A percentile compares a stretch with the other conserved stretches of the same genome.
phyloP scores from a whole-genome alignment of 2,329 filamentous ascomycete genomes.

The Nothopassalora personata region DNA sequence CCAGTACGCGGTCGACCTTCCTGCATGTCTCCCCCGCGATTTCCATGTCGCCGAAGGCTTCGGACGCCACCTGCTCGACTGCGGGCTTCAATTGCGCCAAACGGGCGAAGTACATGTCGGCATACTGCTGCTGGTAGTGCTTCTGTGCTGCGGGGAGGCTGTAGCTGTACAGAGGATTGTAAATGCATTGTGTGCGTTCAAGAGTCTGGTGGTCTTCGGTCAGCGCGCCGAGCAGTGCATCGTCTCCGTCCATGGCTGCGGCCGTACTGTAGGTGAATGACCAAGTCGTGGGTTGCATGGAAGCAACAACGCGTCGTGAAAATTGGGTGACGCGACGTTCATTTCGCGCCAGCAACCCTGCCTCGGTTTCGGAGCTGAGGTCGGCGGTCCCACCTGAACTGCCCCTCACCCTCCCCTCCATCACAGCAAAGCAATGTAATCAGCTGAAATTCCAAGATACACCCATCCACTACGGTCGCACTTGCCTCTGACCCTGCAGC shows the following conservation, averaged over 20 bases:
- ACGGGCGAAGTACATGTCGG: conserved; percentile 94
- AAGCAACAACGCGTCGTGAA: too few relatives aligned
- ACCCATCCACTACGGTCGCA: too few relatives aligned
- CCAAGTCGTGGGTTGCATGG: too few relatives aligned
- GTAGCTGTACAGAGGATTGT: conserved; percentile 73
- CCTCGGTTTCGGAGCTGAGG: too few relatives aligned
- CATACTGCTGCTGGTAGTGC: conserved; percentile 83
- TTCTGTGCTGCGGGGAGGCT: conserved; percentile 58
- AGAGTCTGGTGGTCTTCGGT: conserved; percentile 37
- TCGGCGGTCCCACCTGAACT: too few relatives aligned
- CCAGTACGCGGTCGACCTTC: conserved; percentile 80
- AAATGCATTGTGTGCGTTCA: conserved; percentile 55
- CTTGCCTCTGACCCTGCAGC: too few relatives aligned
- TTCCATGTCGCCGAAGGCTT: conserved; percentile 70
- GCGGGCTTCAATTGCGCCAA: conserved; percentile 80
- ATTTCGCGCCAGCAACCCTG: too few relatives aligned
- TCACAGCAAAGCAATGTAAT: too few relatives aligned
- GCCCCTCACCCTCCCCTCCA: too few relatives aligned
- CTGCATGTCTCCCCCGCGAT: conserved; percentile 71
- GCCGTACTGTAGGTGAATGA: too few relatives aligned
- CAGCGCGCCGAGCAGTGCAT: conserved; percentile 21
- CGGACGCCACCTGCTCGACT: conserved; percentile 67
- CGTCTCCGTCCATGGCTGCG: conserved; percentile 9
- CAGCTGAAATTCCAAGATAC: too few relatives aligned
- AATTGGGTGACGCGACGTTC: too few relatives aligned